Percentiles rank a stretch among this genome's conserved stretches.
phyloP scores from a whole-genome alignment of 257 asterid genomes.

The Osmanthus fragrans region DNA sequence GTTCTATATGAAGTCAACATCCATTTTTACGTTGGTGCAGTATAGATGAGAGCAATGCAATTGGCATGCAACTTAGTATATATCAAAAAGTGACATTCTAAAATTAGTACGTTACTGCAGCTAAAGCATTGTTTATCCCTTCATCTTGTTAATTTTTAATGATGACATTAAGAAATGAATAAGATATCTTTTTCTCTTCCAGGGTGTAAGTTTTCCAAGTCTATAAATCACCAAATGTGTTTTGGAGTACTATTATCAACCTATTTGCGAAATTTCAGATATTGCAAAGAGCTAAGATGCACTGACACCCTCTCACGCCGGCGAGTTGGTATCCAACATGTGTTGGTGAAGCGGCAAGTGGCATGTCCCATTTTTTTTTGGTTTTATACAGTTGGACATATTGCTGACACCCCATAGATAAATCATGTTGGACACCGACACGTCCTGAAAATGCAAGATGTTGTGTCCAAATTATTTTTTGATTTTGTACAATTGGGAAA shows the following conservation, averaged over 20 bases:
- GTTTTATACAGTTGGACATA: no score
- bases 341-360: no score
- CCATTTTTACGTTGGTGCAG: background rate
- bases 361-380: no score
- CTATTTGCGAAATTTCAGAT: no score
- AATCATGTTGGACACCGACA: no score
- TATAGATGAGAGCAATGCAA: slow-evolving; percentile 1
- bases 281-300: no score
- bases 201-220: background rate
- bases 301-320: no score
- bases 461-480: no score
- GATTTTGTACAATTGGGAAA: no score
- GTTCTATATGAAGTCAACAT: background rate
- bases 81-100: slow-evolving; percentile 2
- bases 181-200: background rate
- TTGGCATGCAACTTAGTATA: slow-evolving; percentile 8
- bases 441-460: no score
- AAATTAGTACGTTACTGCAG: background rate
- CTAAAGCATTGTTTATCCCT: background rate
- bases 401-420: no score
- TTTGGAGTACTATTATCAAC: slow-evolving; percentile 1
- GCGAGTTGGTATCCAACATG: no score
- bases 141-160: background rate
- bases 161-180: background rate
- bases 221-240: slow-evolving; percentile 12